Evolutionary conservation across 2,329 filamentous ascomycete genomes (phyloP), one percentile per base, ranked within the genome.

Genomic region (Fusarium devonianum): DNA sequence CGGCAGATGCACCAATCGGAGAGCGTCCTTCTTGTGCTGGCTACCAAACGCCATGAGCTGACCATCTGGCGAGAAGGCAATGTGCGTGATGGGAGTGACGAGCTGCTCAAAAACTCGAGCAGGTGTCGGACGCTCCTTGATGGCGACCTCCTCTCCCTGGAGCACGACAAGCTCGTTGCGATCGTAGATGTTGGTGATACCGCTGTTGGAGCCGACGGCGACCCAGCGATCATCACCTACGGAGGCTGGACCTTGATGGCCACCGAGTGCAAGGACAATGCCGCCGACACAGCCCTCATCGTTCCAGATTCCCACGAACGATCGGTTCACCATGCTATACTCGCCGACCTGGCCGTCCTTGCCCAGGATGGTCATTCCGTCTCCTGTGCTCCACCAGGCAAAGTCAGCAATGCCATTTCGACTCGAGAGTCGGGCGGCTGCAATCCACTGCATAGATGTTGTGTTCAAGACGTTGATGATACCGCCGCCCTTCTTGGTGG

Each of bases 121-220:
- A 0, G 94, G 94, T 59, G 84, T 83, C 0, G 90, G 94, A 29
- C 81, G 78, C 57, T 81, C 78, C 19, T 86, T 86, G 51, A 94
- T 75, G 13, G 78, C 75, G 7, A 79, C 58, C 19, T 75, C 71
- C 16, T 73, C 73, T 23, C 69, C 67, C 26, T 65, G 63, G 52
- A 67, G 67, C 28, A 74, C 53, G 35, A 82, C 73, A 74, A 91
- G 86, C 19, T 81, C 77, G 56, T 82, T 77, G 5, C 94, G 87
- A 69, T 97, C 91, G 75, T 99, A 99, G 53, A 99, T 80, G 71
- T 97, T 97, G 48, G 95, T 85, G 49, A 99, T 89, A 50, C 94
- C 94, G 54, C 85, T 92, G 57, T 84, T 89, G 49, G 88, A 92
- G 9, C 94, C 94, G 32, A 97, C 78, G 1, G 90, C 92, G 11